Base-by-base conservation (phyloP, 2,329 filamentous ascomycete species). In the Macroventuria anomochaeta region DNA sequence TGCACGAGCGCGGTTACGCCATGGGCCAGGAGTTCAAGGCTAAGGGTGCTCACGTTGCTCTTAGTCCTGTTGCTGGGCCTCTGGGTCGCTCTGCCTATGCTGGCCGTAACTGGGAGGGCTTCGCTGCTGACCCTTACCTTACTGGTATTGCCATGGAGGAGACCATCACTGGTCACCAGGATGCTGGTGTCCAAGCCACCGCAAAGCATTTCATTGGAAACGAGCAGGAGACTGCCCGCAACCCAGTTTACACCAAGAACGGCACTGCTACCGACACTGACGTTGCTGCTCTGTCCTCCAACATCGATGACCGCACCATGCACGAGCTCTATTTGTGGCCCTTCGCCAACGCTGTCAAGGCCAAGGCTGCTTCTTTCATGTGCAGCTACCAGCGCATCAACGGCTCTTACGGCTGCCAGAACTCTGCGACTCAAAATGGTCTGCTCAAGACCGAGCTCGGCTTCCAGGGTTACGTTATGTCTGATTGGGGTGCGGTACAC, bases 291-390 rank as follows among this genome's bases (percentile, higher is more conserved):
- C 71, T 83, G 10, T 86, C 83, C 0, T 78, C 85, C 28, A 88
- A 88, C 61, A 76, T 88, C 5, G 82, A 88, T 55, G 87, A 89
- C 68, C 81, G 83, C 57, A 86, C 85, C 0, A 77, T 88, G 48
- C 85, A 88, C 61, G 86, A 88, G 68, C 76, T 84, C 20, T 89
- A 89, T 55, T 76, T 86, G 3, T 89, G 85, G 81, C 86, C 86
- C 0, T 89, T 88, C 52, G 81, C 85, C 62, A 83, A 88, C 50
- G 81, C 83, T 0, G 73, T 88, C 12, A 78, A 74, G 28, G 84
- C 84, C 4, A 83, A 84, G 5, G 81, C 79, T 2, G 82, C 78
- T 0, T 83, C 80, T 0, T 75, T 88, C 48, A 89, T 89, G 86
- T 88, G 86, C 63, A 73, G 73, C 0, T 78, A 79, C 57, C 70